A percentile compares a stretch with the other conserved stretches of the same genome.
These are phyloP conservation scores for Tubosaeta sp. DNA, from an alignment of 768 basidiomycete genomes.

Conservation along the genomic window DNA sequence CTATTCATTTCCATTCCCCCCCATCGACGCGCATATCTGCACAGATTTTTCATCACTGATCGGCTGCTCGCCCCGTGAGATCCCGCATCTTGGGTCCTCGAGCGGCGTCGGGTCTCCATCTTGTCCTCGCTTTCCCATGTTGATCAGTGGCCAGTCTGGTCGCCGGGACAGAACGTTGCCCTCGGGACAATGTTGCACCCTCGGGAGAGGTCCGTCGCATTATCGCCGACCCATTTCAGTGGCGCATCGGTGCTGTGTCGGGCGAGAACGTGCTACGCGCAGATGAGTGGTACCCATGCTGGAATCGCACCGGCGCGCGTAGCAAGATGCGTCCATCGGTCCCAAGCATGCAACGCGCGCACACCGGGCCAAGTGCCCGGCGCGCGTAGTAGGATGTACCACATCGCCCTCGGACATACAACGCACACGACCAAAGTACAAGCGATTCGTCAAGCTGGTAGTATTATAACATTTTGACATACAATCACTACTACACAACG, in stretches of 20 bases:
- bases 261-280: background rate
- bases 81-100: background rate
- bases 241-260: background rate
- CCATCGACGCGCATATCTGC: background rate
- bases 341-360: too few relatives aligned
- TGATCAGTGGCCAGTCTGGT: background rate
- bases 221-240: background rate
- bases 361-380: too few relatives aligned
- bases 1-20: background rate
- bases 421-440: background rate
- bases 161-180: background rate
- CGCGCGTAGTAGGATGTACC: too few relatives aligned
- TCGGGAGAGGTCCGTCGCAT: background rate
- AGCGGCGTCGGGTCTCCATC: background rate
- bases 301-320: background rate
- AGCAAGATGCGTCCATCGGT: background rate
- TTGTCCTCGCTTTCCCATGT: background rate
- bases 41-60: background rate
- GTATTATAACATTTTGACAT: constrained; percentile 4
- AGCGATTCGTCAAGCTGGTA: background rate
- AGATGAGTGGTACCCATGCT: background rate
- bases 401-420: too few relatives aligned
- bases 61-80: background rate
- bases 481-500: constrained; percentile 6
- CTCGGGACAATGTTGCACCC: background rate